These are phyloP conservation scores for Aspergillus sp. DNA, from an alignment of 2,329 filamentous ascomycete genomes.

Conservation along the genomic window DNA sequence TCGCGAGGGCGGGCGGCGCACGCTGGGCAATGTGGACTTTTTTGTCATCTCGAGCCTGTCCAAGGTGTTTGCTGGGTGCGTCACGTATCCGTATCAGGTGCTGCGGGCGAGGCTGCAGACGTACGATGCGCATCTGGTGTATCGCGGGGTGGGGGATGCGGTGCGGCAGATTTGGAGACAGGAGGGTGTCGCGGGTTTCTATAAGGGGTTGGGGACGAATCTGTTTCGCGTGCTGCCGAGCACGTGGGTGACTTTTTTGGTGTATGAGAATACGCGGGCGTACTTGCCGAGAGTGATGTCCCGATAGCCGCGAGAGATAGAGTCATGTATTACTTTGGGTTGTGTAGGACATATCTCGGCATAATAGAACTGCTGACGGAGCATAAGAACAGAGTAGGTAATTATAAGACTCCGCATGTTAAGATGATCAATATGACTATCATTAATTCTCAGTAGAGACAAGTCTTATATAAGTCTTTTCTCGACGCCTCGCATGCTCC, in stretches of 20 bases:
- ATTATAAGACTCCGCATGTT: too few relatives aligned
- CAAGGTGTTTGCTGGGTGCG: conserved; percentile 84
- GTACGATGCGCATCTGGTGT: conserved; percentile 74
- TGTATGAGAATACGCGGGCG: conserved; percentile 89
- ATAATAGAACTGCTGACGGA: too few relatives aligned
- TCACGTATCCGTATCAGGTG: conserved; percentile 94
- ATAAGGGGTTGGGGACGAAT: conserved; percentile 85
- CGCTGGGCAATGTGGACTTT: conserved; percentile 71
- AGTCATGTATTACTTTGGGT: neutral
- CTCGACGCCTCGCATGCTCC: too few relatives aligned
- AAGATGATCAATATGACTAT: too few relatives aligned
- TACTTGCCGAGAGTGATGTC: conserved; percentile 56
- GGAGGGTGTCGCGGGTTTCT: conserved; percentile 82
- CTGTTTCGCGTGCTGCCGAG: conserved; percentile 89
- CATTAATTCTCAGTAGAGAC: too few relatives aligned
- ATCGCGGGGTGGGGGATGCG: conserved; percentile 72
- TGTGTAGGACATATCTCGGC: too few relatives aligned
- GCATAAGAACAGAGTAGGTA: too few relatives aligned
- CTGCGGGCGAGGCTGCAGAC: conserved; percentile 85
- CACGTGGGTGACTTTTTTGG: conserved; percentile 93
- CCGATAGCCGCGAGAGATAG: neutral
- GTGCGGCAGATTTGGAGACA: conserved; percentile 70
- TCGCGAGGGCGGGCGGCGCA: conserved; percentile 19
- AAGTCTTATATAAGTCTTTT: too few relatives aligned
- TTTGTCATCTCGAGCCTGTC: conserved; percentile 75